These are phyloP conservation scores for Rhizomucor miehei DNA, from an alignment of 371 early-diverging fungal genomes.

Conservation along the genomic window DNA sequence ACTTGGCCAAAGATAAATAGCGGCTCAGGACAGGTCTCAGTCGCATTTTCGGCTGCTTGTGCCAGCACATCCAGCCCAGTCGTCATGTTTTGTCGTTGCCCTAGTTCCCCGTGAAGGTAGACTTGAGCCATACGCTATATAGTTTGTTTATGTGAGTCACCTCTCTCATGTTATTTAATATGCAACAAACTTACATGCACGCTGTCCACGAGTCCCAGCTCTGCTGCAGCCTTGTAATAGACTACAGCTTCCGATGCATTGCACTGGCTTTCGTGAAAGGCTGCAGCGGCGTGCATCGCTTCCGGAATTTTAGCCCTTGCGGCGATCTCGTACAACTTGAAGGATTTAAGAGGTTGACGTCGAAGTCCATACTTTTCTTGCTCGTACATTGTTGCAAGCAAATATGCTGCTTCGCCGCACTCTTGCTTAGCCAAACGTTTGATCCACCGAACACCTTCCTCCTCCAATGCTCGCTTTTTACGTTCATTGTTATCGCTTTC, in stretches of 20 bases:
- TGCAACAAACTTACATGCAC: slow-evolving; percentile 59
- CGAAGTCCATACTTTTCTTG: slow-evolving; percentile 55
- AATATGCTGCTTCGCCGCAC: slow-evolving; percentile 67
- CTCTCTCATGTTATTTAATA: too few relatives aligned
- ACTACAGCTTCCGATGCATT: slow-evolving; percentile 55
- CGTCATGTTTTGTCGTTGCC: slow-evolving; percentile 22
- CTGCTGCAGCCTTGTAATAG: slow-evolving; percentile 71
- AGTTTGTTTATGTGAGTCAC: too few relatives aligned
- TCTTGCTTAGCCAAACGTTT: slow-evolving; percentile 63
- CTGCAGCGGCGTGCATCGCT: slow-evolving; percentile 22
- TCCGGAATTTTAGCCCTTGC: slow-evolving; percentile 23
- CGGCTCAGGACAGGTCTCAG: slow-evolving; percentile 11
- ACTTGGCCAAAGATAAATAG: slow-evolving; percentile 16
- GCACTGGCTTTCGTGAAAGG: slow-evolving; percentile 51
- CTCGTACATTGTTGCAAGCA: slow-evolving; percentile 70
- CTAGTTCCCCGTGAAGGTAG: slow-evolving; percentile 16
- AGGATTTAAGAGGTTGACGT: slow-evolving; percentile 43
- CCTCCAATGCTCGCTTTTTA: slow-evolving; percentile 36
- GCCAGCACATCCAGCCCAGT: slow-evolving; percentile 8
- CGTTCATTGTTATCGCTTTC: slow-evolving; percentile 5
- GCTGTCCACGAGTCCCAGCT: slow-evolving; percentile 62
- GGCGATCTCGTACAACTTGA: slow-evolving; percentile 33
- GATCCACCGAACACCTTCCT: slow-evolving; percentile 71
- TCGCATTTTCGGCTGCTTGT: slow-evolving; percentile 16
- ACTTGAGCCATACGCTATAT: slow-evolving; percentile 11